Evolutionary conservation across 2,329 filamentous ascomycete species (phyloP), one percentile per base, ranked within the genome.

Genomic region (Amesomyces nigricolor): DNA sequence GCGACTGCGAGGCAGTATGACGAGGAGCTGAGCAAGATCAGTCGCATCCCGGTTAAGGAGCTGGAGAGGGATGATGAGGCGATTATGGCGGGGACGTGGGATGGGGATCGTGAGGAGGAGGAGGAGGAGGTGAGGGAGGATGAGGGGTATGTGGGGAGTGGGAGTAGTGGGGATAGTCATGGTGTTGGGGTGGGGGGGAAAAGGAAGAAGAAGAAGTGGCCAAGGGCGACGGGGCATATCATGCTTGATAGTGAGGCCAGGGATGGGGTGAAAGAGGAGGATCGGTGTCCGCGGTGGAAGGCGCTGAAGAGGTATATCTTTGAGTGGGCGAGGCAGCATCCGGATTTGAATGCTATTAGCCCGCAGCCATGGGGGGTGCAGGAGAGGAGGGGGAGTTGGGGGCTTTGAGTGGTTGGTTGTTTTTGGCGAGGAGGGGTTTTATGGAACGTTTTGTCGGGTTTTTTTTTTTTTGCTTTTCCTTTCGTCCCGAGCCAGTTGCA

Each of bases 261-360:
- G 52, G 56, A 61, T 19, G 61, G 58, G 47, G 57, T 63, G 40
- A 39, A 70, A 32, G 78, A 71, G 58, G 75, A 78, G 47, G 70
- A 74, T 57, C 87, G 88, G 47, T 77, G 77, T 54, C 76, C 85
- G 52, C 80, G 92, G 51, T 97, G 92, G 92, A 84, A 80, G 66
- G 92, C 92, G 1, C 75, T 97, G 43, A 86, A 86, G 66, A 68
- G 85, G 40, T 97, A 97, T 69, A 88, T 97, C 39, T 78, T 79
- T 38, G 91, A 96, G 69, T 97, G 92, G 92, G 91, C 88, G 22
- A 79, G 87, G 54, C 91, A 96, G 70, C 89, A 95, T 68, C 89
- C 91, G 5, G 79, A 82, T 59, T 82, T 94, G 70, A 78, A 83
- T 62, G 75, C 76, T 54, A 76, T 82, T 60, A 77, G 78, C 52